These are phyloP conservation scores for Hondaea fermentalgiana DNA, from an alignment of 108 stramenopile species.

Conservation along the genomic window DNA sequence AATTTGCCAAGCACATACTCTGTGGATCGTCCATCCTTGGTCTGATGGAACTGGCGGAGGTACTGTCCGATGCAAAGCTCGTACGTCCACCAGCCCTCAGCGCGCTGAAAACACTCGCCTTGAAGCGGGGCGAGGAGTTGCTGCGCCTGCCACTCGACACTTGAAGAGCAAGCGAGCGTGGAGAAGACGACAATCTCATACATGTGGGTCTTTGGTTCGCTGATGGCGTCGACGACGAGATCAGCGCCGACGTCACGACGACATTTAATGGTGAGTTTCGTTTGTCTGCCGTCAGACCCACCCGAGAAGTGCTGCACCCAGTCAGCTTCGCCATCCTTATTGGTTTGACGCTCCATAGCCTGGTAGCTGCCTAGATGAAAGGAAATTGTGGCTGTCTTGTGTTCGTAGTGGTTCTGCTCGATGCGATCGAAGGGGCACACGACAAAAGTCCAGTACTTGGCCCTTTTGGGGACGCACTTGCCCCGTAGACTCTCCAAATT, in stretches of 20 bases:
- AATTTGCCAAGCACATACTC: neutral
- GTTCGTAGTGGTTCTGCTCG: neutral
- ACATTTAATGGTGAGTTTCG: neutral
- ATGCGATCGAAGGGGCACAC: neutral
- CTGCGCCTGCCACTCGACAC: neutral
- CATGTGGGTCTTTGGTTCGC: neutral
- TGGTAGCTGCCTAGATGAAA: neutral
- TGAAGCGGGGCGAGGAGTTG: constrained; percentile 1
- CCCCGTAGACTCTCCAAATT: neutral
- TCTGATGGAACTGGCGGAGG: neutral
- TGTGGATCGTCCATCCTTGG: neutral
- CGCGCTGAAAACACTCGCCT: neutral
- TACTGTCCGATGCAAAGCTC: neutral
- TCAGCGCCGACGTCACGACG: neutral
- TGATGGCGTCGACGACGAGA: neutral
- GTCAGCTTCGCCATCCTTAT: neutral
- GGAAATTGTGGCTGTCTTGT: neutral
- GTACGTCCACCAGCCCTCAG: constrained; percentile 5
- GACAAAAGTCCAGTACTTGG: neutral
- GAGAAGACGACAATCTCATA: neutral
- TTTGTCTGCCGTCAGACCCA: neutral
- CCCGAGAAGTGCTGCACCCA: neutral
- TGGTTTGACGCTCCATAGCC: neutral
- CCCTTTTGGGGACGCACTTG: neutral
- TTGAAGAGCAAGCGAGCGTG: neutral